Evolutionary conservation across 2,329 filamentous ascomycete genomes (phyloP).

Genomic region (Fusarium aywerte): DNA sequence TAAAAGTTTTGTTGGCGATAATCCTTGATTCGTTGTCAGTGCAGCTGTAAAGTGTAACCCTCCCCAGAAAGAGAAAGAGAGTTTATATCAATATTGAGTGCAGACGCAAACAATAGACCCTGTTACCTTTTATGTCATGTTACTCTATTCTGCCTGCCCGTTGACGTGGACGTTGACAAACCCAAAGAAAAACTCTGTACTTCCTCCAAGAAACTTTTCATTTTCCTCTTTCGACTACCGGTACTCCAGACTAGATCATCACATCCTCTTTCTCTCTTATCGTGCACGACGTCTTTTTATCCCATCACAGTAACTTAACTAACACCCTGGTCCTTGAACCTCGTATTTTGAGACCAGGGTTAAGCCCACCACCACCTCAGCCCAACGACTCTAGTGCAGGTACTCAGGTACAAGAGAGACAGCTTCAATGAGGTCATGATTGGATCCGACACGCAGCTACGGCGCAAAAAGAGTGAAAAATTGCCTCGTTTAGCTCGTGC

Average conservation of each 20-base stretch:
- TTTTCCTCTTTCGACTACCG: no score
- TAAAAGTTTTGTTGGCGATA: neutral
- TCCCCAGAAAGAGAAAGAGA: no score
- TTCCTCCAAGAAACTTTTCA: neutral
- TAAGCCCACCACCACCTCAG: constrained; percentile 16
- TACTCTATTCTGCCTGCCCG: neutral
- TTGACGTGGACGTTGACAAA: neutral
- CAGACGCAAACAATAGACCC: neutral
- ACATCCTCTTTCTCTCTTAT: constrained; percentile 12
- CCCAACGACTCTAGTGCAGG: constrained; percentile 31
- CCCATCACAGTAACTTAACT: constrained; percentile 21
- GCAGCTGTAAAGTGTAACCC: neutral
- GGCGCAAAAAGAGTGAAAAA: constrained; percentile 17
- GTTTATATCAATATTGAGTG: neutral
- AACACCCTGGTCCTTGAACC: neutral
- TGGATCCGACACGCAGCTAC: constrained; percentile 10
- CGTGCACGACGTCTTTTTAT: no score
- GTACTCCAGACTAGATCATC: constrained; percentile 9
- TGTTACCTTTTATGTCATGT: neutral
- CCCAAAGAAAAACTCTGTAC: neutral
- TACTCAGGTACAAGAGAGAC: constrained; percentile 18
- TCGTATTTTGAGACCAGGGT: constrained; percentile 24
- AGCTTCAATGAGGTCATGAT: constrained; percentile 34
- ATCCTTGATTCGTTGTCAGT: neutral
- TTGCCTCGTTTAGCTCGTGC: constrained; percentile 22